Percentiles rank a stretch among this genome's conserved stretches.
Evolutionary conservation across 225 moss, liverwort and hornwort species (phyloP).

Genomic region (Straminergon stramineum): DNA sequence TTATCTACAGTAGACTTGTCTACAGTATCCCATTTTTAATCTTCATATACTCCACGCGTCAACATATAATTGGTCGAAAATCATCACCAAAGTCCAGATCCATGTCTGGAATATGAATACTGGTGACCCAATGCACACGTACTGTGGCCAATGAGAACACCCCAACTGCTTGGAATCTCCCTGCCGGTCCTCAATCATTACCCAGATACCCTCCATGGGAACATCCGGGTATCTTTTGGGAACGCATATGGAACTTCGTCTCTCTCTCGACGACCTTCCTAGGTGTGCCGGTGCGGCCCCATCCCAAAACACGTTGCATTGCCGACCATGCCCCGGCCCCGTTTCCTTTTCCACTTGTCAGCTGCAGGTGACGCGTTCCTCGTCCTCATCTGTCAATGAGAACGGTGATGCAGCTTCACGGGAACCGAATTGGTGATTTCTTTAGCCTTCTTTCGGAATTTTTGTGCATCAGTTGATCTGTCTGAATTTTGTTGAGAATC

Average conservation of each 20-base stretch:
- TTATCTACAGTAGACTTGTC: too few relatives aligned
- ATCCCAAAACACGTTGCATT: background rate
- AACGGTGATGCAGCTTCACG: background rate
- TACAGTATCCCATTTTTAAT: background rate
- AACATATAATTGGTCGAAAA: background rate
- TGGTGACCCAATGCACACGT: background rate
- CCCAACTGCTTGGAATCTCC: background rate
- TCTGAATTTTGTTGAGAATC: background rate
- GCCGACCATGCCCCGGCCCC: background rate
- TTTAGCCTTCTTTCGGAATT: background rate
- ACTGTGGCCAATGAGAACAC: background rate
- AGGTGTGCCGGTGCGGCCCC: background rate
- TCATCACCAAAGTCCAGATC: background rate
- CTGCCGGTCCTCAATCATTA: background rate
- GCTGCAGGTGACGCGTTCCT: background rate
- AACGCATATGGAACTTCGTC: background rate
- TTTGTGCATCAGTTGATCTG: background rate
- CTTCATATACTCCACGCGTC: background rate
- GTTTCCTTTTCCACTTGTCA: background rate
- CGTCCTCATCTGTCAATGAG: background rate
- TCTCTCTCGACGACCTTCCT: background rate
- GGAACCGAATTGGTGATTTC: background rate
- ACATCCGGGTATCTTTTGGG: accelerated
- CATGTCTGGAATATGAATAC: background rate
- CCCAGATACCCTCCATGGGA: background rate